A percentile compares a stretch with the other conserved stretches of the same genome.
phyloP scores from a whole-genome alignment of 148 eudicot species.

The Rheum nobile region DNA sequence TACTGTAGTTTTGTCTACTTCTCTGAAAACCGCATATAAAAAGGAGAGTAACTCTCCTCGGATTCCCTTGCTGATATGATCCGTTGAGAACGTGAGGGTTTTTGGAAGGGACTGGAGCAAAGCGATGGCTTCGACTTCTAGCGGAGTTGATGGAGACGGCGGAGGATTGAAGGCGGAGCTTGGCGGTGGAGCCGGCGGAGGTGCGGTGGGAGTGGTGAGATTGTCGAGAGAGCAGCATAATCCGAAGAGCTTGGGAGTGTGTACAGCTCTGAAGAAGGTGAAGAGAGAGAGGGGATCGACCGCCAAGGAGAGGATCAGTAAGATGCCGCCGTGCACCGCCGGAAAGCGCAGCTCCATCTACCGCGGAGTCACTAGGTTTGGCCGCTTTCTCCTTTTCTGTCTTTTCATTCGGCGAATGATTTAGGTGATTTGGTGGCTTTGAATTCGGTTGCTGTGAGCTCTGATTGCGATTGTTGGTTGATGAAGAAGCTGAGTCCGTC shows the following conservation, averaged over 20 bases:
- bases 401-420: neutral
- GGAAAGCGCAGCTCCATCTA: constrained; percentile 98
- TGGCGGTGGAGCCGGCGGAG: constrained; percentile 22
- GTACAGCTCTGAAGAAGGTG: constrained; percentile 33
- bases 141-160: constrained; percentile 4
- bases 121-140: constrained; percentile 10
- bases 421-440: neutral
- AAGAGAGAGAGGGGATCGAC: constrained; percentile 85
- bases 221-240: constrained; percentile 20
- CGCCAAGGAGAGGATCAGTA: constrained; percentile 93
- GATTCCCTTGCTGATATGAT: constrained; percentile 1
- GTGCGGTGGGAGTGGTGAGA: constrained; percentile 26
- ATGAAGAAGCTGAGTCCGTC: neutral
- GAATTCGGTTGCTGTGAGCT: neutral
- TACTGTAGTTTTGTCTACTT: neutral
- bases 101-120: neutral
- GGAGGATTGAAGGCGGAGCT: constrained; percentile 26
- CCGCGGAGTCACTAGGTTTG: constrained; percentile 93
- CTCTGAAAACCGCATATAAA: neutral
- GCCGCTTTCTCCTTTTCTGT: neutral
- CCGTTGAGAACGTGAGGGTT: constrained; percentile 7
- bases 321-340: constrained; percentile 97
- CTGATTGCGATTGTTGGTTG: neutral
- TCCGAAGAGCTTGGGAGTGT: constrained; percentile 20
- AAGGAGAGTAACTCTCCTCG: neutral